Conservation (phyloP, 306 rosid species). For the Gleditsia sinensis region DNA sequence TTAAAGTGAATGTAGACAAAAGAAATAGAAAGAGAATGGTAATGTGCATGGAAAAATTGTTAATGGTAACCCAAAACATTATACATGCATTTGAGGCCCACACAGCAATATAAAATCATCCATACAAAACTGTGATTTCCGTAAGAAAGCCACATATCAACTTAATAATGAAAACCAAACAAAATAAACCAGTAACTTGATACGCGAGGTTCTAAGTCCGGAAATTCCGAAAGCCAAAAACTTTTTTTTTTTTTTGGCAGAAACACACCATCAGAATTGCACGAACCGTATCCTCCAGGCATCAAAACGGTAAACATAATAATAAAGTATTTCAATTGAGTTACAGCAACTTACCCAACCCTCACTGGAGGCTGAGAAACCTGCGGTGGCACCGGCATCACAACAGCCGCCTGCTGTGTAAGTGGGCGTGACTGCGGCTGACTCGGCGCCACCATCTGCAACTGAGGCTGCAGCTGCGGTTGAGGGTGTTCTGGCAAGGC, state of each 20-base stretch:
- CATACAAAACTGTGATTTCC: neutral
- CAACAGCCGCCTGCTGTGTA: conserved; percentile 30
- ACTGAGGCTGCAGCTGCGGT: conserved; percentile 34
- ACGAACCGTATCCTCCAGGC: neutral
- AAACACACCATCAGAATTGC: neutral
- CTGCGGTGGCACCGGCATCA: conserved; percentile 44
- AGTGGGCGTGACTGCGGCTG: conserved; percentile 24
- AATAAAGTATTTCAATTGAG: neutral
- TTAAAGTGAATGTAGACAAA: neutral
- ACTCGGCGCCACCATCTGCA: neutral
- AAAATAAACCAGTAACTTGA: neutral
- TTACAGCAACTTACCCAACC: conserved; percentile 62
- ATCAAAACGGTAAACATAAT: neutral
- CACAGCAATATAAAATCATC: neutral
- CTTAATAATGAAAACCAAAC: neutral
- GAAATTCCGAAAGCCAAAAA: conserved; percentile 4
- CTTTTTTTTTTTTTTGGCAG: neutral
- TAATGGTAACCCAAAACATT: neutral
- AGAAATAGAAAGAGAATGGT: neutral
- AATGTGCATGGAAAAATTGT: neutral
- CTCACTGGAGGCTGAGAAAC: conserved; percentile 55
- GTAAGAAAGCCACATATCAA: neutral
- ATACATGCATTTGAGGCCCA: neutral
- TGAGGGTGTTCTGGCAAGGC: conserved; percentile 49
- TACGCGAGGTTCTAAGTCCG: neutral